Conservation (phyloP, 169 alveolate species). For the Plasmodium ovale region DNA sequence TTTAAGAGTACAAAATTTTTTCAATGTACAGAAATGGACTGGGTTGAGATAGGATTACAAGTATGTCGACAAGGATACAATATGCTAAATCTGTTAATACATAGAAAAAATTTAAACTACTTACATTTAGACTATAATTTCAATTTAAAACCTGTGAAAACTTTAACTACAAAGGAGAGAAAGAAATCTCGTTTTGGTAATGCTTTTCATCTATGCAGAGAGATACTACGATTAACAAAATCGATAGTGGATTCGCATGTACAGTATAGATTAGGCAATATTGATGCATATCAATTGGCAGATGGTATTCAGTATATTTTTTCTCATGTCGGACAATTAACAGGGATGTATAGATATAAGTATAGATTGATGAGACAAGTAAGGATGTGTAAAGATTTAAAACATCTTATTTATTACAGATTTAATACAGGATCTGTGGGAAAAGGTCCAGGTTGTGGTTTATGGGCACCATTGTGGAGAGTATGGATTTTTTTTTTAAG, state of each 20-base stretch:
- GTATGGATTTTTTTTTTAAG: constrained; percentile 99
- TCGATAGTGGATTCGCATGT: constrained; percentile 99
- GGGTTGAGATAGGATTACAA: constrained; percentile 99
- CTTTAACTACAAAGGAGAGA: constrained; percentile 99
- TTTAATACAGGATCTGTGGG: constrained; percentile 99
- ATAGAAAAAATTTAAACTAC: constrained; percentile 98
- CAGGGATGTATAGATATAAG: constrained; percentile 99
- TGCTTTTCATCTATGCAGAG: constrained; percentile 99
- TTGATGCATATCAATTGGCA: constrained; percentile 99
- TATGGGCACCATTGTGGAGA: constrained; percentile 99
- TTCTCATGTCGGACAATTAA: constrained; percentile 99
- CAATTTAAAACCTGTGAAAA: constrained; percentile 99
- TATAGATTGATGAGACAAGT: constrained; percentile 99
- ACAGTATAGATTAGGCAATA: constrained; percentile 98
- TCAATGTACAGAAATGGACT: constrained; percentile 98
- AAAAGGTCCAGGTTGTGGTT: constrained; percentile 99
- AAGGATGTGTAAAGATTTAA: constrained; percentile 99
- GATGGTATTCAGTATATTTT: constrained; percentile 99
- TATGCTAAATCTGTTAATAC: constrained; percentile 98
- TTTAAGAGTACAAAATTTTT: constrained; percentile 98
- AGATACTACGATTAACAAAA: constrained; percentile 98
- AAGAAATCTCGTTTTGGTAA: constrained; percentile 99
- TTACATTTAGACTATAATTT: constrained; percentile 99
- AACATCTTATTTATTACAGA: constrained; percentile 99
- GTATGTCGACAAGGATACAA: constrained; percentile 99